Percentiles rank a stretch among this genome's conserved stretches.
These are phyloP conservation scores for Pistacia integerrima DNA, from an alignment of 345 rosid species.

Conservation along the genomic window DNA sequence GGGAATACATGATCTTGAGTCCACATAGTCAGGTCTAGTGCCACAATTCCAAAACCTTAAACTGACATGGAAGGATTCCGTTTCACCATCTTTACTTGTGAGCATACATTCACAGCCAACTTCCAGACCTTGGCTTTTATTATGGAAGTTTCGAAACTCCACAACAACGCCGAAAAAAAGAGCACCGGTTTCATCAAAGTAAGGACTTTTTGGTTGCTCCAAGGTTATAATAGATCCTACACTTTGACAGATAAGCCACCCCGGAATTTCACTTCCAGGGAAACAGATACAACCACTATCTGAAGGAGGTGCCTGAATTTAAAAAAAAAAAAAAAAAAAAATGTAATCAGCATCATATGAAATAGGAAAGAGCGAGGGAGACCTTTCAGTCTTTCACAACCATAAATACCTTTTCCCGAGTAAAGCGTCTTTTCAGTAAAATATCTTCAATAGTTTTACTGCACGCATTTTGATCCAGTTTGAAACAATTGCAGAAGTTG, in stretches of 20 bases:
- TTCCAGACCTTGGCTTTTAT: neutral
- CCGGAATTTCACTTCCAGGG: constrained; percentile 9
- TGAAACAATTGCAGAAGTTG: neutral
- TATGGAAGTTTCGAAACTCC: neutral
- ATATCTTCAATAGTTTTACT: neutral
- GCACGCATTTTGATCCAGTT: neutral
- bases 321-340: neutral
- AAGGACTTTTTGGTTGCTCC: neutral
- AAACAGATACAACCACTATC: neutral
- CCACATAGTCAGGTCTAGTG: neutral
- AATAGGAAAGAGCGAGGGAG: neutral
- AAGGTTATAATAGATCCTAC: neutral
- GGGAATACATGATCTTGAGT: neutral
- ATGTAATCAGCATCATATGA: neutral
- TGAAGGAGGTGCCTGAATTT: neutral
- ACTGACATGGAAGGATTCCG: neutral
- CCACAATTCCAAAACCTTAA: too few relatives aligned
- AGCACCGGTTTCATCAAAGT: neutral
- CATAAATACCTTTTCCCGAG: neutral
- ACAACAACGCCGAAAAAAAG: neutral
- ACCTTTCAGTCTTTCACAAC: neutral
- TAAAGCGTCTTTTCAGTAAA: neutral
- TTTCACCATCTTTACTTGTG: neutral
- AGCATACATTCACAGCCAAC: neutral
- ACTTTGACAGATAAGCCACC: neutral